These are phyloP conservation scores for Tetrahymena borealis DNA, from an alignment of 73 alveolate species.

Conservation along the genomic window DNA sequence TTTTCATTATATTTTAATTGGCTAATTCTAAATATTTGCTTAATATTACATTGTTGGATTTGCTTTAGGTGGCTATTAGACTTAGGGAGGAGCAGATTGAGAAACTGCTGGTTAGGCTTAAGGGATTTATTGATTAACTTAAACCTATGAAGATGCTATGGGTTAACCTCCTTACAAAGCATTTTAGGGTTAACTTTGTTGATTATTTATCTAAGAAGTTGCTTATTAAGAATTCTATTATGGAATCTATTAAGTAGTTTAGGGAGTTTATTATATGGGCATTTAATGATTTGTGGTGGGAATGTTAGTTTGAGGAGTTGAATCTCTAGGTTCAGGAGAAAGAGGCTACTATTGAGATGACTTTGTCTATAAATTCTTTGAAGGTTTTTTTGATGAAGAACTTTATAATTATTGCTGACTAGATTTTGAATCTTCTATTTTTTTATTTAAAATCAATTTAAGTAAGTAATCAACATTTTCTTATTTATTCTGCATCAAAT, in stretches of 20 bases:
- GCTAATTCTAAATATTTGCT: background rate
- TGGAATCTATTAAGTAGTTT: background rate
- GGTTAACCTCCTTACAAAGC: background rate
- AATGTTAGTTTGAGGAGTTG: background rate
- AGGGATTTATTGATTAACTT: background rate
- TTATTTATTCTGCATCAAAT: too few relatives aligned
- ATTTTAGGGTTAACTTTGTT: background rate
- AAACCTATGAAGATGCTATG: background rate
- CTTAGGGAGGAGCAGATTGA: background rate
- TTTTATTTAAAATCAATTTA: background rate
- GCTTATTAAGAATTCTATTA: background rate
- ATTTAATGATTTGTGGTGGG: background rate
- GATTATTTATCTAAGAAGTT: background rate
- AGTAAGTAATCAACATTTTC: background rate
- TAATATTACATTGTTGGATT: slow-evolving; percentile 1
- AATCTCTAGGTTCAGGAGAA: background rate
- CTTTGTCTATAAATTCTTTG: background rate
- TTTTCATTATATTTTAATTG: too few relatives aligned
- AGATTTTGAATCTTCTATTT: background rate
- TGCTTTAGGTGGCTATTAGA: background rate
- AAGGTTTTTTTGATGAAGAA: background rate
- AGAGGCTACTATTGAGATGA: background rate
- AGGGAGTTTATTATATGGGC: background rate
- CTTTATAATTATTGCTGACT: background rate
- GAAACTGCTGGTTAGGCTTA: background rate